These are phyloP conservation scores for Coemansia sp. DNA, from an alignment of 192 early-diverging fungal genomes.

Conservation along the genomic window DNA sequence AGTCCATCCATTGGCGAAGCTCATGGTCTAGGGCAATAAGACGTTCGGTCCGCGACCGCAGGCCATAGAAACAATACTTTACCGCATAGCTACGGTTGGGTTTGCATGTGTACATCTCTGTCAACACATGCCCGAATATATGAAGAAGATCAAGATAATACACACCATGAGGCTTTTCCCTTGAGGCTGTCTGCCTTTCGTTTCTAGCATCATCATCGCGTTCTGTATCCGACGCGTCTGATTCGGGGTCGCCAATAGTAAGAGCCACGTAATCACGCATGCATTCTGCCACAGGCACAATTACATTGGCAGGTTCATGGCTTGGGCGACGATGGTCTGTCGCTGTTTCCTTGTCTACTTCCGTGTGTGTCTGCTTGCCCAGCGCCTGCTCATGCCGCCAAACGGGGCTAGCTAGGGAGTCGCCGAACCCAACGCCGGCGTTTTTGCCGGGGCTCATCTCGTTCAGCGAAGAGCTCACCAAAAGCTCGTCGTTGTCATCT, in stretches of 20 bases:
- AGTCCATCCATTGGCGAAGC: constrained; percentile 49
- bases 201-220: not conserved
- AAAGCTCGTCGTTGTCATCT: constrained; percentile 42
- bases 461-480: constrained; percentile 19
- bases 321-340: not conserved
- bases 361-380: not conserved
- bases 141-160: constrained; percentile 52
- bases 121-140: constrained; percentile 44
- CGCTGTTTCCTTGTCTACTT: not conserved
- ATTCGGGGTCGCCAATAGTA: constrained; percentile 35
- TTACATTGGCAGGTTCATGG: not conserved
- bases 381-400: not conserved
- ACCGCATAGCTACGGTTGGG: constrained; percentile 33
- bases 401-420: constrained; percentile 6
- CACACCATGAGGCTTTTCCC: constrained; percentile 30
- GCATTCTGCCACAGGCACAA: constrained; percentile 39
- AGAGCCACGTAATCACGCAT: constrained; percentile 45
- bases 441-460: not conserved
- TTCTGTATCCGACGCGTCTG: constrained; percentile 25
- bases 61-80: constrained; percentile 36
- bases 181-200: constrained; percentile 2
- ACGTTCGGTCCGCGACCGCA: constrained; percentile 42
- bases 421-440: not conserved
- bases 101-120: constrained; percentile 56
- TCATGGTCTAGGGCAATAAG: constrained; percentile 50